Percentiles rank a stretch among this genome's conserved stretches.
phyloP scores from a whole-genome alignment of 805 yeast genomes.

The Osmozyma mogii region DNA sequence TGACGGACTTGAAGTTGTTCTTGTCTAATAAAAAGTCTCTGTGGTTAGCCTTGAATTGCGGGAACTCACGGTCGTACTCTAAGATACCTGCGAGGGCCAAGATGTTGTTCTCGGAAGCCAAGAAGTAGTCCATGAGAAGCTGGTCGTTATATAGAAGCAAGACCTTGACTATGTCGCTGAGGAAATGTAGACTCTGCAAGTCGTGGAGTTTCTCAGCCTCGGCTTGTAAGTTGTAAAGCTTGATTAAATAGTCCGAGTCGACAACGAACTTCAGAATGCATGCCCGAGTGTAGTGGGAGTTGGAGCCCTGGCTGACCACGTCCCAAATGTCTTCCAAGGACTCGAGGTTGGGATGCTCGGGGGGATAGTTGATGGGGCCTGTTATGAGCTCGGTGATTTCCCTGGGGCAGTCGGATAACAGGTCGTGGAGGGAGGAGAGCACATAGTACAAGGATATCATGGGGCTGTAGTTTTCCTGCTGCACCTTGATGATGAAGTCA shows the following conservation, averaged over 20 bases:
- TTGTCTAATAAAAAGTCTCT: slow-evolving; percentile 54
- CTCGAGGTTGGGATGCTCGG: slow-evolving; percentile 37
- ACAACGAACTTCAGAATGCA: slow-evolving; percentile 50
- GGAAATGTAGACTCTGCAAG: slow-evolving; percentile 49
- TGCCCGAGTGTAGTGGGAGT: slow-evolving; percentile 55
- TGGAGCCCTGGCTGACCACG: slow-evolving; percentile 49
- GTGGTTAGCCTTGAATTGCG: slow-evolving; percentile 72
- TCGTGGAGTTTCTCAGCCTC: slow-evolving; percentile 46
- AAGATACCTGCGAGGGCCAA: slow-evolving; percentile 65
- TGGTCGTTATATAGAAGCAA: slow-evolving; percentile 63
- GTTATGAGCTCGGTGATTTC: slow-evolving; percentile 72
- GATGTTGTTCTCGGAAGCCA: slow-evolving; percentile 24
- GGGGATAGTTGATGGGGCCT: slow-evolving; percentile 71
- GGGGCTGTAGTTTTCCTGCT: slow-evolving; percentile 47
- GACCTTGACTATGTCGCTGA: slow-evolving; percentile 70
- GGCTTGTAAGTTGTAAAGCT: slow-evolving; percentile 46
- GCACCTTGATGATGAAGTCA: slow-evolving; percentile 67
- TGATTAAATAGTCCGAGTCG: slow-evolving; percentile 43
- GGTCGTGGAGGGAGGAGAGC: slow-evolving; percentile 39
- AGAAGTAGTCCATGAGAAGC: slow-evolving; percentile 24
- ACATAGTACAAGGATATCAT: slow-evolving; percentile 58
- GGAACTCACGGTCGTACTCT: slow-evolving; percentile 85
- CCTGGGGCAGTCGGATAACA: slow-evolving; percentile 10
- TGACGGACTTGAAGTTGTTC: slow-evolving; percentile 60
- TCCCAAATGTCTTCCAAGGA: slow-evolving; percentile 50